Evolutionary conservation across 73 alveolate genomes (phyloP), one percentile per base, ranked within the genome.

Genomic region (Stentor coeruleus): DNA sequence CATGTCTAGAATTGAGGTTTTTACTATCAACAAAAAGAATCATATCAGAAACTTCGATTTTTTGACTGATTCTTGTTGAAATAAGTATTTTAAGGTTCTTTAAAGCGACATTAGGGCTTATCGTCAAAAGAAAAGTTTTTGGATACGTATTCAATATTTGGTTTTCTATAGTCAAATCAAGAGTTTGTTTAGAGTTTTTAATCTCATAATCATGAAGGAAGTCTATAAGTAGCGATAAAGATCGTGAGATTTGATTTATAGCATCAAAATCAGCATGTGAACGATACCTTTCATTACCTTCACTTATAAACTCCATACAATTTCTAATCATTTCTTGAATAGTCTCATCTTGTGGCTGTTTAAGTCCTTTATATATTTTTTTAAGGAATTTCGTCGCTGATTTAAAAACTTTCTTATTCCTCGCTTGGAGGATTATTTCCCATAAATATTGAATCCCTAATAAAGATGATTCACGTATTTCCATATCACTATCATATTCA

Each of bases 391-490:
- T 82, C 3, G 90, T 74, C 26, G 92, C 86, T 49, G 73, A 58
- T 73, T 66, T 81, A 58, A 84, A 85, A 0, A 89, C 95, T 3
- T 35, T 76, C 33, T 82, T 59, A 35, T 82, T 74, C 82, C 85
- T 89, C 14, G 92, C 82, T 75, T 89, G 82, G 0, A 89, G 81
- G 35, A 88, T 85, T 38, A 89, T 81, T 72, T 89, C 95, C 95
- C 95, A 89, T 3, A 89, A 75, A 4, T 90, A 88, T 81, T 89
- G 90, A 38, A 89, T 84, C 31, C 95, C 95, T 35, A 89, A 76
- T 2, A 89, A 81, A 33, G 82, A 85, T 11, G 87, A 85, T 38
- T 89, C 95, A 49, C 58, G 74, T 39, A 85, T 91, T 38, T 89
- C 95, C 55, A 81, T 83, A 15, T 87, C 85, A 59, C 59, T 81